Conservation (phyloP, 179 eudicot genomes). For the Kewa caespitosa region DNA sequence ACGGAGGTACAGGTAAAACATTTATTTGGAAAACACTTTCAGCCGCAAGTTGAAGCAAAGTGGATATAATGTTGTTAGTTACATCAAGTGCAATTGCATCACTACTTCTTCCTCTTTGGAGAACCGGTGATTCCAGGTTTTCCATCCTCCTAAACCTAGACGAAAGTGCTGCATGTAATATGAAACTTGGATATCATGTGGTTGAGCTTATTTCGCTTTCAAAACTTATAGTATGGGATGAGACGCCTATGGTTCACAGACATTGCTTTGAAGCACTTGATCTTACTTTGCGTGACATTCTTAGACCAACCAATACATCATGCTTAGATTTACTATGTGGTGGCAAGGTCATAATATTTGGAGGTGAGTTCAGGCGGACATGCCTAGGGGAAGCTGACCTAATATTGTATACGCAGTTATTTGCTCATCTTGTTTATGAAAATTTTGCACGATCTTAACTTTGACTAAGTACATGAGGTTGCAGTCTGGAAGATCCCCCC, state of each 20-base stretch:
- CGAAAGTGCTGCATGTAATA: not conserved
- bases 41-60: not conserved
- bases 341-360: not conserved
- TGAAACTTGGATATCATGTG: not conserved
- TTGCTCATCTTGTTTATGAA: not conserved
- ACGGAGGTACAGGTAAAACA: slow-evolving; percentile 9
- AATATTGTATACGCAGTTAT: not conserved
- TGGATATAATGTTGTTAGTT: not conserved
- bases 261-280: not conserved
- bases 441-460: not conserved
- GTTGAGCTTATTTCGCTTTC: not conserved
- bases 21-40: not conserved
- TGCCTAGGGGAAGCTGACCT: not conserved
- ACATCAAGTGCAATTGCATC: slow-evolving; percentile 14
- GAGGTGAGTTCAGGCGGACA: not conserved
- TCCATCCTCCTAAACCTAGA: not conserved
- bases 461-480: too few relatives aligned
- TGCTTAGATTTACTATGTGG: not conserved
- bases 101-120: not conserved
- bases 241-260: not conserved
- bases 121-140: slow-evolving; percentile 12
- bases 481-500: too few relatives aligned
- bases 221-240: too few relatives aligned
- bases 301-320: not conserved
- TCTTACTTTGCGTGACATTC: not conserved